Base-by-base conservation (phyloP, 495 filamentous ascomycete genomes). In the Annulohypoxylon nitens region DNA sequence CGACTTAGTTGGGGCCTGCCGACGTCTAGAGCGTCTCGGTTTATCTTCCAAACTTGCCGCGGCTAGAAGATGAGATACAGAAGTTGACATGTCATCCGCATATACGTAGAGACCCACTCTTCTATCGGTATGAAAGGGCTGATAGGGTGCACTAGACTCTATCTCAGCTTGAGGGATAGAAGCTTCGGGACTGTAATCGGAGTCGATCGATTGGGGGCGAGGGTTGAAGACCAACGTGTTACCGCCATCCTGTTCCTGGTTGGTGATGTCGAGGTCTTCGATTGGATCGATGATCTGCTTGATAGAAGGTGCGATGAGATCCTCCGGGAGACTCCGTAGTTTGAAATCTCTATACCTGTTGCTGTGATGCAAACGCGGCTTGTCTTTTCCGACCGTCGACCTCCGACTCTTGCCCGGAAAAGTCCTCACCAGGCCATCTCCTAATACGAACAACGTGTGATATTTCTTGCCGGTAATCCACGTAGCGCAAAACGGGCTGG, bases 161-260 rank as follows among this genome's bases (percentile, higher is more conserved):
- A 97, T 95, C 82, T 98, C 95, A 2, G 94, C 92, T 71, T 94
- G 91, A 4, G 93, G 93, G 58, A 97, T 88, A n/a, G 85, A 84
- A 3, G 84, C 83, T 55, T 86, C 85, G 7, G 82, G 79, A 54
- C 79, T 74, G 39, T 79, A 74, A 67, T 82, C 74, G 37, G 78
- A 64, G 37, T 74, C 55, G 54, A 69, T 64, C 33, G 73, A 58
- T 20, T 80, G 77, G 12, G 74, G 74, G 50, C 73, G 76, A 43
- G 78, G 75, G 30, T 84, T 74, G 39, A 84, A 78, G 16, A 83
- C 75, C 75, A 85, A 58, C 10, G 83, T 84, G 62, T 83, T 83
- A 34, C 78, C 79, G 3, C 73, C 80, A 9, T 85, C 84, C 23
- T 84, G 59, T 23, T 86, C 83, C 47, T 78, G 79, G 50, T 82